These are phyloP conservation scores for Metarhizium robertsii DNA, from an alignment of 2,329 filamentous ascomycete genomes.

Conservation along the genomic window DNA sequence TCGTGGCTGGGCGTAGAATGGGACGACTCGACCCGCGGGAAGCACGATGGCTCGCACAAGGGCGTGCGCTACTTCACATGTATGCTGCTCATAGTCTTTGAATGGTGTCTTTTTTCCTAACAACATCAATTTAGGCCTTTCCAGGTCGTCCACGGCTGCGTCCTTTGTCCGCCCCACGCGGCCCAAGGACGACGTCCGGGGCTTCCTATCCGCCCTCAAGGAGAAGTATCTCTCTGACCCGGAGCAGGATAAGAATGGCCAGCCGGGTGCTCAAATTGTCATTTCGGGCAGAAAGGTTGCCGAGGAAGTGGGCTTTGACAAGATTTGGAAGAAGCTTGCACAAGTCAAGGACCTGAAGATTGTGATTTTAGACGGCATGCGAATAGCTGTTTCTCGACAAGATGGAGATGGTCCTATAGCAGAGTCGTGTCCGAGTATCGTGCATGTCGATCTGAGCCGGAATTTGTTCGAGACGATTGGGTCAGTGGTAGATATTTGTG, in stretches of 20 bases:
- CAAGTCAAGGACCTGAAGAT: conserved; percentile 68
- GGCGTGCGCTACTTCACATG: conserved; percentile 76
- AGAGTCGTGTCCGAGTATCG: conserved; percentile 54
- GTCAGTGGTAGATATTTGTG: conserved; percentile 63
- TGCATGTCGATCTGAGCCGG: conserved; percentile 74
- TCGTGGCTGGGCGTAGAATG: conserved; percentile 93
- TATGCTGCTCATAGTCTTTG: conserved; percentile 28
- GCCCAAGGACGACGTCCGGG: conserved; percentile 54
- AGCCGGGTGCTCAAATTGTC: conserved; percentile 40
- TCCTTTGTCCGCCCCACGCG: conserved; percentile 81
- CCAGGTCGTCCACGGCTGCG: conserved; percentile 58
- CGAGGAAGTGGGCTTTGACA: conserved; percentile 92
- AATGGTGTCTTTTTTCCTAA: not conserved
- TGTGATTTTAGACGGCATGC: conserved; percentile 71
- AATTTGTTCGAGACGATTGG: conserved; percentile 66
- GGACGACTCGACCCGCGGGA: conserved; percentile 80
- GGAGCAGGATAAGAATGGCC: conserved; percentile 25
- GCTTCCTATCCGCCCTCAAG: conserved; percentile 70
- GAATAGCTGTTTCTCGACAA: conserved; percentile 37
- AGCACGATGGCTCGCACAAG: conserved; percentile 79
- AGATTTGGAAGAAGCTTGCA: conserved; percentile 73
- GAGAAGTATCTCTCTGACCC: conserved; percentile 71
- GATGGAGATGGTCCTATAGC: conserved; percentile 29
- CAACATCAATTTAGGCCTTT: conserved; percentile 37
- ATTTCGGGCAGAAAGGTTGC: conserved; percentile 69